A percentile compares a stretch with the other conserved stretches of the same genome.
phyloP scores from a whole-genome alignment of 1,284 basidiomycete species.

The Naganishia liquefaciens region DNA sequence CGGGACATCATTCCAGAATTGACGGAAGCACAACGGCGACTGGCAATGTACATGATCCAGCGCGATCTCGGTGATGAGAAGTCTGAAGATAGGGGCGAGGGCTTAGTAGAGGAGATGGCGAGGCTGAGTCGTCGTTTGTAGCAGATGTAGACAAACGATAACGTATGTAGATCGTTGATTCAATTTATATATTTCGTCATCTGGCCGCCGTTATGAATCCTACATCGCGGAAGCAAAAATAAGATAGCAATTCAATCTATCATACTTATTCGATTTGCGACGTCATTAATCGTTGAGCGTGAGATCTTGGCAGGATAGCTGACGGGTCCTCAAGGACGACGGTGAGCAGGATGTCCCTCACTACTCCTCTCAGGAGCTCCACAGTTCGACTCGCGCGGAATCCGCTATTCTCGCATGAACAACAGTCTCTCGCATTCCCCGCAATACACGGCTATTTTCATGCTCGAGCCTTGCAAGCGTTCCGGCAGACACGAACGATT shows the following conservation, averaged over 20 bases:
- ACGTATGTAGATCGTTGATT: no score
- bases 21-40: conserved; percentile 41
- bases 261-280: no score
- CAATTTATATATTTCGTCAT: not conserved
- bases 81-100: not conserved
- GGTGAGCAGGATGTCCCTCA: not conserved
- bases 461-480: conserved; percentile 3
- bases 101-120: not conserved
- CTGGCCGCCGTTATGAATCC: not conserved
- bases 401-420: conserved; percentile 1
- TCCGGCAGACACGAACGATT: conserved; percentile 1
- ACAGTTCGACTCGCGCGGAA: not conserved
- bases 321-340: no score
- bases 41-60: conserved; percentile 48
- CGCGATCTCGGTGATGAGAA: conserved; percentile 35
- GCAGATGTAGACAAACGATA: not conserved
- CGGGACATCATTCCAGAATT: conserved; percentile 40
- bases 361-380: not conserved
- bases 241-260: no score
- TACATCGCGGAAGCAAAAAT: not conserved
- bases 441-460: conserved; percentile 25
- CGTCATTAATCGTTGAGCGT: no score
- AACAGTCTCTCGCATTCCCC: not conserved
- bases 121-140: not conserved
- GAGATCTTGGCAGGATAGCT: no score